phyloP scores from a whole-genome alignment of 2,329 filamentous ascomycete species.

The Mycosphaerella arachidis region DNA sequence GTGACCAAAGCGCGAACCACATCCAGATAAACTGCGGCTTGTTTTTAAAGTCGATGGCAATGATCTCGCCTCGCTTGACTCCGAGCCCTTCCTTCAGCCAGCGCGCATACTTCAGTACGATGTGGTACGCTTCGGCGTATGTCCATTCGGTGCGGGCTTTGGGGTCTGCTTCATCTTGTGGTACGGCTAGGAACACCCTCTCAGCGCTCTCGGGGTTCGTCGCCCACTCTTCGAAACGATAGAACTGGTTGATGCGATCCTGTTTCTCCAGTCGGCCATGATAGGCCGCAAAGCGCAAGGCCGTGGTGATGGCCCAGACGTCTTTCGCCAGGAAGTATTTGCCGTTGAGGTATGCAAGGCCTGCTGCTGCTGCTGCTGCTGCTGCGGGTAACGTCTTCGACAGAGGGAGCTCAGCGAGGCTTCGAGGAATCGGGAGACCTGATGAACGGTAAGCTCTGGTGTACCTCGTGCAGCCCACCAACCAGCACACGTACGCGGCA shows the following conservation, averaged over 20 bases:
- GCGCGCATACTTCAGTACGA: slow-evolving; percentile 64
- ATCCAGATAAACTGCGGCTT: slow-evolving; percentile 72
- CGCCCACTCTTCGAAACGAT: slow-evolving; percentile 66
- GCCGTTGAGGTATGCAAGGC: slow-evolving; percentile 73
- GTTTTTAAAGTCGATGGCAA: slow-evolving; percentile 78
- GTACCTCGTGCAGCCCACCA: not conserved
- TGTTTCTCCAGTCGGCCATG: slow-evolving; percentile 31
- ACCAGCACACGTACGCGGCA: not conserved
- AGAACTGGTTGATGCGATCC: slow-evolving; percentile 68
- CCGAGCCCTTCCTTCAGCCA: slow-evolving; percentile 65
- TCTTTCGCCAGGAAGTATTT: slow-evolving; percentile 65
- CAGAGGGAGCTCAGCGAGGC: slow-evolving; percentile 4
- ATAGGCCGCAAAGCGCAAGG: slow-evolving; percentile 50
- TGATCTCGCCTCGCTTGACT: slow-evolving; percentile 67
- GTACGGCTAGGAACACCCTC: slow-evolving; percentile 30
- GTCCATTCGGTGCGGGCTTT: slow-evolving; percentile 50
- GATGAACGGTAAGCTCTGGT: not conserved
- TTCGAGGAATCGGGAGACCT: slow-evolving; percentile 1
- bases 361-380: slow-evolving; percentile 56
- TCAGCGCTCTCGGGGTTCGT: slow-evolving; percentile 45
- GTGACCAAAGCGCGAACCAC: slow-evolving; percentile 72
- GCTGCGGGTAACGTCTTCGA: slow-evolving; percentile 42
- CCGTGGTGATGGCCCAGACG: slow-evolving; percentile 45
- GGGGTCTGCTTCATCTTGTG: slow-evolving; percentile 22
- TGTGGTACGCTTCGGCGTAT: slow-evolving; percentile 71